Evolutionary conservation across 352 stramenopile species (phyloP).

Genomic region (Globisporangium heterothallicum): DNA sequence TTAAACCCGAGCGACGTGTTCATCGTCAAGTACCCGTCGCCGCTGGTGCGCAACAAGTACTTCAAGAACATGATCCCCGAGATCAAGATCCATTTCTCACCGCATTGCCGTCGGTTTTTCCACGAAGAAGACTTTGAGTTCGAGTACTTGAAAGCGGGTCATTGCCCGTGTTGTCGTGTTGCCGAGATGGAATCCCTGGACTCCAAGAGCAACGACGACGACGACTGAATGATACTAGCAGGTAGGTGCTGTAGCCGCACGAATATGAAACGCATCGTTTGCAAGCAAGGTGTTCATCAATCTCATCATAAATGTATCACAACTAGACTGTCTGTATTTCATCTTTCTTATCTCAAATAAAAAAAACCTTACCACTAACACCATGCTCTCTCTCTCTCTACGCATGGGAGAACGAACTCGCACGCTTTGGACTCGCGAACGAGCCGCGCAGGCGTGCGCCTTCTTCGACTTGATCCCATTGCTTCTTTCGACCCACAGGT

Average conservation of each 20-base stretch:
- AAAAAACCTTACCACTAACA: neutral
- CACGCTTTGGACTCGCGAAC: conserved; percentile 21
- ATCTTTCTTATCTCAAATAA: too few species aligned
- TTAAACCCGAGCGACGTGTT: conserved; percentile 84
- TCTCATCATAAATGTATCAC: neutral
- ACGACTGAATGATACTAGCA: conserved; percentile 10
- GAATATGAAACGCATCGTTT: neutral
- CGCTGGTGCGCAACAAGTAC: conserved; percentile 54
- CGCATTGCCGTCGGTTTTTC: conserved; percentile 90
- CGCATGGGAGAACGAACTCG: conserved; percentile 26
- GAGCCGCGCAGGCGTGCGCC: conserved; percentile 19
- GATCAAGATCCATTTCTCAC: conserved; percentile 89
- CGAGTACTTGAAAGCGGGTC: conserved; percentile 81
- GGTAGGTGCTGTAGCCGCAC: neutral
- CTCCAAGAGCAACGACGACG: neutral
- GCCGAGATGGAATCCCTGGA: conserved; percentile 33
- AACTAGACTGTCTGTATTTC: neutral
- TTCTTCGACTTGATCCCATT: conserved; percentile 59
- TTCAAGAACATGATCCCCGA: conserved; percentile 93
- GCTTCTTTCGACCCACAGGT: conserved; percentile 36
- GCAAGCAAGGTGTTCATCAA: neutral
- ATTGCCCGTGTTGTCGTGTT: conserved; percentile 87
- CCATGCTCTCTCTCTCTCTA: conserved; percentile 4
- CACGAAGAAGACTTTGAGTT: conserved; percentile 96
- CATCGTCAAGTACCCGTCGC: conserved; percentile 71